Evolutionary conservation across 2,329 filamentous ascomycete genomes (phyloP), one percentile per base, ranked within the genome.

Genomic region (Stagonosporopsis rhizophila): DNA sequence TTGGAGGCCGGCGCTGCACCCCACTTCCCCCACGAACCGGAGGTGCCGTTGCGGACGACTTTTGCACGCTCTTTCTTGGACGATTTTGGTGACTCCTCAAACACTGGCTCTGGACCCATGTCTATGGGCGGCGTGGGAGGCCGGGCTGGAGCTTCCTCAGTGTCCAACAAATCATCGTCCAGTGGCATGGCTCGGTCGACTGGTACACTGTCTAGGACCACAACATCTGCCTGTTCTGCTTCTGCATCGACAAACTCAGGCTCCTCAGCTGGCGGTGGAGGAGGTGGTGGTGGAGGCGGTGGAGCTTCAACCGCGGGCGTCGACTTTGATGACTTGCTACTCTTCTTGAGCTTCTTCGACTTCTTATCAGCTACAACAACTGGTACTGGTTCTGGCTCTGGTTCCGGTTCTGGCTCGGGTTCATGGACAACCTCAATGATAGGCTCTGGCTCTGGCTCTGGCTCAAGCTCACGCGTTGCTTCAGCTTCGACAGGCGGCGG

Each of bases 11-110:
- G 63, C 44, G 83, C 79, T 15, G 86, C 83, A 17, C 84, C 85
- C 89, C 89, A 94, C 73, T 87, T 86, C 32, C 87, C 89, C 91
- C 92, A 95, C 27, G 89, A 94, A 20, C 74, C 81, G n/a, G 77
- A 77, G 32, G 82, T 82, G 56, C 85, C 83, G 34, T 89, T 88
- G 55, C 91, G 89, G 65, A 87, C 90, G 61, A 92, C 85, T 69
- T 89, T 91, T 25, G 89, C 80, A 14, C 92, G 89, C 61, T 96
- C 90, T 72, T 89, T 96, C 77, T 87, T 85, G 58, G 67, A 65
- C 12, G 82, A 78, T 76, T 87, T 85, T 58, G 67, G 65, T 12
- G 82, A 78, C 46, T 87, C 85, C 15, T 85, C 71, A 12, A 51
- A 38, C 42, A 75, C 73, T 27, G 64, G 66, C 44, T 71, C 72